Percentiles rank a stretch among this genome's conserved stretches.
Evolutionary conservation across 148 eudicot genomes (phyloP).

Genomic region (Bassia scoparia): DNA sequence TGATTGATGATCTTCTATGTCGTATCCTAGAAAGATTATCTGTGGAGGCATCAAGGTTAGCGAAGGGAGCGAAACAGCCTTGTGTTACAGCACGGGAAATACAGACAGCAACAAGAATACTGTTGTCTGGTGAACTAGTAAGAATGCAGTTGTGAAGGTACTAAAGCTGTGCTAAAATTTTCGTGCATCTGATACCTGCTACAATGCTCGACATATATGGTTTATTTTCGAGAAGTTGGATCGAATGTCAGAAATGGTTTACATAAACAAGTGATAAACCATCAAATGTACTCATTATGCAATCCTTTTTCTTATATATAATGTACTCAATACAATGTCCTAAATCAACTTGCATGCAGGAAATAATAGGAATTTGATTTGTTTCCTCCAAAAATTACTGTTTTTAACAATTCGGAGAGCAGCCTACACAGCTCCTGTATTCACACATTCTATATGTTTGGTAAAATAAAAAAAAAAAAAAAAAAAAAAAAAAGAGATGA

Average conservation of each 20-base stretch:
- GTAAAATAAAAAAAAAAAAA: not conserved
- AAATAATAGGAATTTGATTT: not conserved
- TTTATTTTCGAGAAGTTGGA: not conserved
- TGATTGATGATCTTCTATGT: not conserved
- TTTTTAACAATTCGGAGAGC: not conserved
- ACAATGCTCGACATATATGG: not conserved
- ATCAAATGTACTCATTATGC: not conserved
- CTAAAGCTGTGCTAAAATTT: not conserved
- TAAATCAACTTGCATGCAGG: not conserved
- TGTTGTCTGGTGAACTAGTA: not conserved
- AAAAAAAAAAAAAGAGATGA: not conserved
- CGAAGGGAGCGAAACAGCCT: not conserved
- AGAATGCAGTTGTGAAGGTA: not conserved
- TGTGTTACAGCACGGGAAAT: not conserved
- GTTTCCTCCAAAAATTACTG: not conserved
- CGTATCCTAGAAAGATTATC: not conserved
- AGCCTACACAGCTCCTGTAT: too few species aligned
- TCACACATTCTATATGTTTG: conserved; percentile 1
- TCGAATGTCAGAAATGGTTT: not conserved
- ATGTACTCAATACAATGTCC: not conserved
- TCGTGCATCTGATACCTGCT: not conserved
- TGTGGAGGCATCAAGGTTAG: not conserved
- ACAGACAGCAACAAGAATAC: not conserved
- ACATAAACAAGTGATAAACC: not conserved
- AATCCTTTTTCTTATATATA: too few species aligned